Evolutionary conservation across 176 grass and related monocot genomes (phyloP), one percentile per base, ranked within the genome.

Genomic region (Sorghum bicolor): DNA sequence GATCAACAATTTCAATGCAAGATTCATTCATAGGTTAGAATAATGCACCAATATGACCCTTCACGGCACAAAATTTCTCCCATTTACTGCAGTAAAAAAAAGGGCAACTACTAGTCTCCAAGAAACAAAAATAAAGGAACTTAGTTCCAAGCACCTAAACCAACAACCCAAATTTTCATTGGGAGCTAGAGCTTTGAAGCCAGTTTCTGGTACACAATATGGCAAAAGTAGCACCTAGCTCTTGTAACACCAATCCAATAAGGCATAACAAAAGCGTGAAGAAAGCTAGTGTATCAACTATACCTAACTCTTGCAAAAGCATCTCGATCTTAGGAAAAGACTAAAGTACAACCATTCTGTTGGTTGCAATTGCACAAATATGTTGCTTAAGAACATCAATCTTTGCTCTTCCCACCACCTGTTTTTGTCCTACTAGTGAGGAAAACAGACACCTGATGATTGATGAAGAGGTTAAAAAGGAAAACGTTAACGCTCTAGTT

Each of bases 241-340:
- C 50, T 53, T 53, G 50, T 5, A 53, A 53, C 20, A 53, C 17
- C 50, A 53, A 53, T 53, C 1, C 17, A 53, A 50, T 64, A 71
- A 72, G 53, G 64, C 68, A 68, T 22, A 53, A 67, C 16, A 77
- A 77, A 87, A 39, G 29, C 17, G 69, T 63, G 29, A 68, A 66
- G 44, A 68, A 45, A 75, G 50, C 48, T 67, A 61, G 14, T 47
- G 38, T 41, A 32, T 69, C 82, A 85, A 85, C 70, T 76, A 64
- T 63, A 81, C 52, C 39, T 20, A 85, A 81, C 40, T 71, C 77
- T 32, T 14, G 31, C 39, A 76, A 80, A 81, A 76, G 40, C 60
- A 75, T 76, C 63, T 25, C 17, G 12, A 66, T 57, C 76, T 28
- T 73, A 71, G 36, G 43, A 20, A 83, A 66, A 79, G 22, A 9